A percentile compares a stretch with the other conserved stretches of the same genome.
These are phyloP conservation scores for Calycina marina DNA, from an alignment of 2,329 filamentous ascomycete species.

Conservation along the genomic window DNA sequence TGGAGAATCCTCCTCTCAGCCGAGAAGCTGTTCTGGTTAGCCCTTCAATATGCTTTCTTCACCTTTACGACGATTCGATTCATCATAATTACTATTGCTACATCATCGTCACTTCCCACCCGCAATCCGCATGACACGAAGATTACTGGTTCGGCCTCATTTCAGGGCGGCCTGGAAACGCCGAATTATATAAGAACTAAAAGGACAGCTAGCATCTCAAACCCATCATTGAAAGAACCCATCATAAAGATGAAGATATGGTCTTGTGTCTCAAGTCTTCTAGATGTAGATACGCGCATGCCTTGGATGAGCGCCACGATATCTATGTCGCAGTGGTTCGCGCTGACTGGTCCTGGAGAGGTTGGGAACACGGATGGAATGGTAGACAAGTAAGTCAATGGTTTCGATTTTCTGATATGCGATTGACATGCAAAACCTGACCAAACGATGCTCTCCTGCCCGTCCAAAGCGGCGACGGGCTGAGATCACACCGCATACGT, in stretches of 20 bases:
- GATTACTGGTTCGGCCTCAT: conserved; percentile 13
- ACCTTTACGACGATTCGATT: conserved; percentile 47
- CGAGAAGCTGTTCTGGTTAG: conserved; percentile 31
- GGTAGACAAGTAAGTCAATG: conserved; percentile 63
- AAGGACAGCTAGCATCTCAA: conserved; percentile 7
- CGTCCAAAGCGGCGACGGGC: conserved; percentile 9
- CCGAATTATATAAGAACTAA: conserved; percentile 6
- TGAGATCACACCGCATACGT: conserved; percentile 34
- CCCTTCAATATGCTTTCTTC: conserved; percentile 35
- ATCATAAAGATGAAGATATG: conserved; percentile 66
- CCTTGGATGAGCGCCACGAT: conserved; percentile 73
- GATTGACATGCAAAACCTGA: conserved; percentile 10
- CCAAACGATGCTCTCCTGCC: conserved; percentile 6
- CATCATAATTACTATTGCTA: conserved; percentile 46
- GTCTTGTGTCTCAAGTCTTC: conserved; percentile 55
- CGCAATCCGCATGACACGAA: conserved; percentile 25
- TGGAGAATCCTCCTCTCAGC: conserved; percentile 13
- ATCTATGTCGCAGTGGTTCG: conserved; percentile 61
- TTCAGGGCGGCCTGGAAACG: conserved; percentile 15
- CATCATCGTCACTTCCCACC: conserved; percentile 51
- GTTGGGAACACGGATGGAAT: conserved; percentile 61
- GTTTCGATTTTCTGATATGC: too few species aligned
- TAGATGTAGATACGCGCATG: conserved; percentile 69
- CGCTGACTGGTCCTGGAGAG: conserved; percentile 58
- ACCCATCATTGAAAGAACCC: conserved; percentile 17